A percentile compares a stretch with the other conserved stretches of the same genome.
phyloP scores from a whole-genome alignment of 2,329 filamentous ascomycete species.

The Parastagonospora avenae region DNA sequence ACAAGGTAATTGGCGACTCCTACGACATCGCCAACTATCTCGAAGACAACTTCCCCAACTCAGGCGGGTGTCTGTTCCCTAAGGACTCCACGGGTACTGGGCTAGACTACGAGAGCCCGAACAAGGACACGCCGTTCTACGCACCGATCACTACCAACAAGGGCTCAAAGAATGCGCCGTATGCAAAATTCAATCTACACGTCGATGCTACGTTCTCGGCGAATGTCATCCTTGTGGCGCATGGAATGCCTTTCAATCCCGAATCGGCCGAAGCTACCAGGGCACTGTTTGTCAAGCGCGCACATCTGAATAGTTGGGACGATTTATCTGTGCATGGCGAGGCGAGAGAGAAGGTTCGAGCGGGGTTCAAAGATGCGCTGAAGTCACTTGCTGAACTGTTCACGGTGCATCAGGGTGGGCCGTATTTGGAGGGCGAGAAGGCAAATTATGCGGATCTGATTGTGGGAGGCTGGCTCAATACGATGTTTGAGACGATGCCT shows the following conservation, averaged over 20 bases:
- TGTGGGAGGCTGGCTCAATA: constrained; percentile 62
- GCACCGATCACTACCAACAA: constrained; percentile 25
- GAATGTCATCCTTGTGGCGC: constrained; percentile 49
- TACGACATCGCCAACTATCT: constrained; percentile 70
- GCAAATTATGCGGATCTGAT: constrained; percentile 62
- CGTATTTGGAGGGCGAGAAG: constrained; percentile 55
- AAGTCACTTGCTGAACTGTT: constrained; percentile 53
- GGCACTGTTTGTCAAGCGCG: constrained; percentile 57
- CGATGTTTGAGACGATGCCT: constrained; percentile 51
- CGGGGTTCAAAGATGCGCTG: constrained; percentile 51
- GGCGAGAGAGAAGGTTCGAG: constrained; percentile 46
- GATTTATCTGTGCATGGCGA: constrained; percentile 47
- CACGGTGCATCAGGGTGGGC: constrained; percentile 46
- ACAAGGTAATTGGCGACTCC: constrained; percentile 61
- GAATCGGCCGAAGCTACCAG: constrained; percentile 51
- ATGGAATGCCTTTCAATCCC: constrained; percentile 59
- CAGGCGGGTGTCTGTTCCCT: constrained; percentile 58
- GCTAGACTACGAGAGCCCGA: constrained; percentile 38
- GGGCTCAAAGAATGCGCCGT: constrained; percentile 43
- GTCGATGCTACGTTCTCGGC: constrained; percentile 61
- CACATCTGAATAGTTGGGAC: constrained; percentile 52
- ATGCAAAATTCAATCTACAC: constrained; percentile 57
- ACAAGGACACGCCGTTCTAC: constrained; percentile 31
- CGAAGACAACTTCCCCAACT: constrained; percentile 56
- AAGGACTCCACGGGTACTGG: constrained; percentile 15